Conservation (phyloP, 257 asterid species). For the Fraxinus excelsior region DNA sequence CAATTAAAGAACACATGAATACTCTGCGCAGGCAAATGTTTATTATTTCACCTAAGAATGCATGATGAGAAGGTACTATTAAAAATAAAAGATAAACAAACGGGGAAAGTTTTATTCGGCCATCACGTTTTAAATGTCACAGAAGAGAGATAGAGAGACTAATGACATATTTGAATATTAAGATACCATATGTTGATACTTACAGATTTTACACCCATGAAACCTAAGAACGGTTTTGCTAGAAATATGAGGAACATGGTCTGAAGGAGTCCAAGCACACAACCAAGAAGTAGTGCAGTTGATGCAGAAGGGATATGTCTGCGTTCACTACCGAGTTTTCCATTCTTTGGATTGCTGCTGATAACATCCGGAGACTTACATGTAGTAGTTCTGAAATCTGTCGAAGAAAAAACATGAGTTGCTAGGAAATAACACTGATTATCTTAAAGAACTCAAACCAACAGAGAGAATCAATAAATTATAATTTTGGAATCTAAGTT, state of each 20-base stretch:
- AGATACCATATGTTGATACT: constrained; percentile 12
- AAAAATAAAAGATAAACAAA: background rate
- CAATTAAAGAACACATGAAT: background rate
- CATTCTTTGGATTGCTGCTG: constrained; percentile 13
- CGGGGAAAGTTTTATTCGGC: background rate
- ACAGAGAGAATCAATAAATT: background rate
- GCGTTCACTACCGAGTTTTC: constrained; percentile 31
- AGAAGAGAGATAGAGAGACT: background rate
- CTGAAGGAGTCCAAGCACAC: constrained; percentile 71
- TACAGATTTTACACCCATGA: constrained; percentile 94
- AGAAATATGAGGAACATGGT: constrained; percentile 64
- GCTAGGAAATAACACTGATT: background rate
- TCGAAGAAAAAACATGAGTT: background rate
- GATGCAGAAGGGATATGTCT: constrained; percentile 88
- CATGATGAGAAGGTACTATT: background rate
- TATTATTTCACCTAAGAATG: background rate
- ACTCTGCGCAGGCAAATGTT: background rate
- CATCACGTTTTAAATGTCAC: background rate
- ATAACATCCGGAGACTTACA: constrained; percentile 31
- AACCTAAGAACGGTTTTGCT: constrained; percentile 55
- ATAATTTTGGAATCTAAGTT: no score
- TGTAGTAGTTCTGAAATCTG: constrained; percentile 30
- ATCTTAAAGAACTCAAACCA: background rate
- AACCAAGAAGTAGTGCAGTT: constrained; percentile 75
- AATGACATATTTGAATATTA: background rate